Conservation (phyloP, 2,329 filamentous ascomycete species). For the Paraphoma sp. region DNA sequence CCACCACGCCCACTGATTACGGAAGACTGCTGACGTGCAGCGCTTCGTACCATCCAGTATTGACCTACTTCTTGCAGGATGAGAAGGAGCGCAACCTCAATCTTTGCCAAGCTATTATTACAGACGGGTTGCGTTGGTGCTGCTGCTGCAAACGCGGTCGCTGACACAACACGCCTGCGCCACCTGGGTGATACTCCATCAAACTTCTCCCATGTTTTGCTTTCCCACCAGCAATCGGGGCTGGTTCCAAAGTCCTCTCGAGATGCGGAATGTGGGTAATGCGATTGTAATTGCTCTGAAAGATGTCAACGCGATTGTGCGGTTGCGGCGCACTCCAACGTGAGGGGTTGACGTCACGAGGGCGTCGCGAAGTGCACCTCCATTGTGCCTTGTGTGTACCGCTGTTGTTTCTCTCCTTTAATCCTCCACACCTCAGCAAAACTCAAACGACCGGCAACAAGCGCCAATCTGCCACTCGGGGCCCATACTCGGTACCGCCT, state of each 20-base stretch:
- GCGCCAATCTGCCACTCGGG: too few relatives aligned
- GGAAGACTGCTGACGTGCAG: conserved; percentile 16
- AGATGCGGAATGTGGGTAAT: too few relatives aligned
- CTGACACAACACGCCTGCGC: neutral
- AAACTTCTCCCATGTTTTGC: too few relatives aligned
- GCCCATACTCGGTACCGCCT: neutral
- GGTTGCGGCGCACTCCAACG: neutral
- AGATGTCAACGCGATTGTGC: too few relatives aligned
- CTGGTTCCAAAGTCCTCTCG: too few relatives aligned
- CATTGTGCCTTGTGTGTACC: neutral
- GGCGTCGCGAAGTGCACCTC: neutral
- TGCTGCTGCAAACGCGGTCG: neutral
- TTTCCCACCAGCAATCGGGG: too few relatives aligned
- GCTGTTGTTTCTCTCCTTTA: neutral
- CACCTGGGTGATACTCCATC: neutral
- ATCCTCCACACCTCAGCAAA: too few relatives aligned
- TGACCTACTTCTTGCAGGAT: neutral
- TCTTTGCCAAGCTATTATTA: too few relatives aligned
- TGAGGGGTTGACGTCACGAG: neutral
- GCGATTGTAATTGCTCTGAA: too few relatives aligned
- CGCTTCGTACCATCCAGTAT: conserved; percentile 8
- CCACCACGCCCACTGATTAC: conserved; percentile 5
- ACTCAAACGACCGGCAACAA: too few relatives aligned
- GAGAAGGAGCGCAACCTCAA: neutral
- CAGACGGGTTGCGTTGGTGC: neutral